Base-by-base conservation (phyloP, 2,329 filamentous ascomycete species). In the Fusarium sp. region DNA sequence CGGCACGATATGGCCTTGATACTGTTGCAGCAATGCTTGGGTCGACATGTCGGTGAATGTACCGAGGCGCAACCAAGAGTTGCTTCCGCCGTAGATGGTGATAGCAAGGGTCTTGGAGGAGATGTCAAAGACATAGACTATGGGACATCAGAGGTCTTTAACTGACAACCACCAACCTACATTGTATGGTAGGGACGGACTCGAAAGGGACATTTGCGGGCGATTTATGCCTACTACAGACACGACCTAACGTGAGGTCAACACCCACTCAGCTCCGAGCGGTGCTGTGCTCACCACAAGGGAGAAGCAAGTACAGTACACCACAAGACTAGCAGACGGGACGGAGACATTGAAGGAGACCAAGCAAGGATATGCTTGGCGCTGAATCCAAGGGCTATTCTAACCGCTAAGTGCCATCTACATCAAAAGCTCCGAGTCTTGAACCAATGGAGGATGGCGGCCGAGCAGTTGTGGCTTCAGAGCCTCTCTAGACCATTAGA, bases 1-100 rank as follows among this genome's bases (percentile, higher is more conserved):
- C 25, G 84, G 84, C 25, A 87, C 83, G 20, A 86, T 75, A 44
- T 82, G 76, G 24, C 82, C 84, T 65, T 83, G 69, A 65, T 85
- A 86, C 66, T 80, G 66, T 30, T 74, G 70, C 32, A 84, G 73
- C 27, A 85, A 70, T 16, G 80, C 72, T 54, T 74, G 63, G 16
- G 67, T 65, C 41, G 73, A 73, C 74, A 76, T 76, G 54, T 29
- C 46, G 57, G 59, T 40, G 53, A 56, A 51, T 49, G 46, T 45
- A 52, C 58, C 51, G 57, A 67, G 55, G 46, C 62, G 58, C 63
- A 68, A 54, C 51, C 43, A 49, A 27, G 45, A 64, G 46, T 67
- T 52, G 57, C 64, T 65, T 49, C 47, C 55, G 58, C 56, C 57
- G 58, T 63, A 30, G 34, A 30, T 48, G 53, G 48, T 57, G 59